Evolutionary conservation across 331 rosid species (phyloP), one percentile per base, ranked within the genome.

Genomic region (Rosa hybrid): DNA sequence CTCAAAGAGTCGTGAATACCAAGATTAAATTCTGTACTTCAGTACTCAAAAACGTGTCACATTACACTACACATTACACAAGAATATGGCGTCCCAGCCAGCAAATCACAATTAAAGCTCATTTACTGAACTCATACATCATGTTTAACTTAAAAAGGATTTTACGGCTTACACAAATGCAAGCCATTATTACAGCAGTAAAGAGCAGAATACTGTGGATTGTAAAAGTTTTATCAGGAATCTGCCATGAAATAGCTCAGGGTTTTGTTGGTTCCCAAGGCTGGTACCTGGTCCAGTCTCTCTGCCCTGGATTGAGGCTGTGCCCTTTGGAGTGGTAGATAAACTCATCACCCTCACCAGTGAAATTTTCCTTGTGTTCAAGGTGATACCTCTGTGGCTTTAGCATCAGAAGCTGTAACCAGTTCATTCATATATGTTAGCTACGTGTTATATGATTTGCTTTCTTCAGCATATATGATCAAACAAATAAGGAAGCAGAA

Each of bases 251-350:
- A 38, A 64, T 53, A 41, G 23, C 83, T 88, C 86, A 87, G 62
- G 87, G 50, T 80, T 88, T 93, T 89, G 94, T 77, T 48, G 86
- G 90, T 75, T 93, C 78, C 99, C 99, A 95, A 78, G 97, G 83
- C 80, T 95, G 99, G 86, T 90, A 91, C 77, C 94, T 90, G 68
- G 98, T 95, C 99, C 99, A 95, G 84, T 91, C 83, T 87, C 97
- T 91, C 90, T 95, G 96, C 72, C 96, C 98, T 10, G 94, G 93
- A 87, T 95, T 88, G 56, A 95, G 96, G 45, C 98, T 87, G 77
- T 95, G 99, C 53, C 99, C 99, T 86, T 93, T 95, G 85, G 98
- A 95, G 81, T 93, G 99, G 90, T 93, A 93, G 80, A 95, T 95
- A 48, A 68, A 77, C 77, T 90, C 90, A n/a, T 95, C 98, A 12